Evolutionary conservation across 345 rosid genomes (phyloP).

Genomic region (Lepidium aucheri): DNA sequence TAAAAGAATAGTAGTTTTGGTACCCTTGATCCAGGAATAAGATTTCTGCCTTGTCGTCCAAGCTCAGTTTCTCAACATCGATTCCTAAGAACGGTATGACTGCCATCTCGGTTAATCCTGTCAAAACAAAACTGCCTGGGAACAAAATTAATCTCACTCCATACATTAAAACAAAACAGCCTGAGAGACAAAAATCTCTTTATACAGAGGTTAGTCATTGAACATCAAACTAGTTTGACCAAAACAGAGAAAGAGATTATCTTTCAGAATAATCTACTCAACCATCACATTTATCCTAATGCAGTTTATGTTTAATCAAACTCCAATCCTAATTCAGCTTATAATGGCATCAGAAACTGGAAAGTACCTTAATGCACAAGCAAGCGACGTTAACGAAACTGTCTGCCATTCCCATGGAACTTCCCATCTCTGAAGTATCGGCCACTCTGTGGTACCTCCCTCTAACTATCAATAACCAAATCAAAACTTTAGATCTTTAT

Average conservation of each 20-base stretch:
- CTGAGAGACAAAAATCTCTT: not conserved
- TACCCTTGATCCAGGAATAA: constrained; percentile 82
- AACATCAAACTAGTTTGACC: not conserved
- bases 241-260: not conserved
- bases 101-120: constrained; percentile 67
- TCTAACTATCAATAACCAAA: not conserved
- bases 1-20: not conserved
- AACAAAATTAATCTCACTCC: constrained; percentile 34
- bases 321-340: not conserved
- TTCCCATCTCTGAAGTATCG: constrained; percentile 72
- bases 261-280: constrained; percentile 1
- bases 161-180: not conserved
- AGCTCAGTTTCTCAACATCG: constrained; percentile 49
- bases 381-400: constrained; percentile 70
- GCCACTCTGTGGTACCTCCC: constrained; percentile 39
- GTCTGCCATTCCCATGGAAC: constrained; percentile 95
- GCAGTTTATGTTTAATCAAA: not conserved
- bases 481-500: not conserved
- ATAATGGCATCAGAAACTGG: not conserved
- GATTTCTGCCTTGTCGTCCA: constrained; percentile 82
- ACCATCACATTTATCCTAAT: not conserved
- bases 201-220: not conserved
- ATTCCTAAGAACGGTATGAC: constrained; percentile 58
- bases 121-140: constrained; percentile 95
- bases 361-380: constrained; percentile 80